Evolutionary conservation across 352 stramenopile genomes (phyloP), one percentile per base, ranked within the genome.

Genomic region (Phytophthora boehmeriae): DNA sequence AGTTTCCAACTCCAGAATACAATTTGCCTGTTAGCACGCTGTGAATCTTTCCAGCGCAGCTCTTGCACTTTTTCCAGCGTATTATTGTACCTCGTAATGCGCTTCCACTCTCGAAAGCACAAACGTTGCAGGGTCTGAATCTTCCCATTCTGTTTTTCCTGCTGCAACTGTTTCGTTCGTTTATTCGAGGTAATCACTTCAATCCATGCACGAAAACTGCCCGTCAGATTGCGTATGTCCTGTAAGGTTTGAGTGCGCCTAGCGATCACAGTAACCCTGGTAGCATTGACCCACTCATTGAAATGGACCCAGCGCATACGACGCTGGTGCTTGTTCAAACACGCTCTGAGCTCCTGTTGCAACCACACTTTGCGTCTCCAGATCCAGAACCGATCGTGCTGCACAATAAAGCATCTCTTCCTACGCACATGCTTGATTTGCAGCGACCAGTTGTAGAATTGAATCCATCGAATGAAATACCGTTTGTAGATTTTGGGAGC

Each of bases 391-490:
- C 53, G 54, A 54, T 90, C 65, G 47, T 93, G 75, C 30, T 86
- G 70, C 1, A 77, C 22, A 34, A 90, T 63, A 42, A 91, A 89
- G 0, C 44, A 68, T 8, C 76, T 68, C 8, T 79, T 85, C 0
- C 62, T 60, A 8, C 54, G 66, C 4, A 90, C 27, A 38, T 91
- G 79, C 13, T 72, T 53, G 6, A 83, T 41, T 28, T 88, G 81
- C 10, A 75, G 56, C 2, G 73, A 61, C 73, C 76, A 90, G 19
- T 76, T 69, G 61, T 77, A 75, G 41, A 78, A 80, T 16, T 73
- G 63, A 36, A 88, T 73, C 85, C 85, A 93, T 14, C 68, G 68
- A 16, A 74, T 34, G 43, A 93, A 90, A 62, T 77, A 91, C 5
- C 78, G 71, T 9, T 64, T 73, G 4, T 83, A 36, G 22, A 93